Evolutionary conservation across 495 filamentous ascomycete genomes (phyloP).

Genomic region (Annulohypoxylon moriforme): DNA sequence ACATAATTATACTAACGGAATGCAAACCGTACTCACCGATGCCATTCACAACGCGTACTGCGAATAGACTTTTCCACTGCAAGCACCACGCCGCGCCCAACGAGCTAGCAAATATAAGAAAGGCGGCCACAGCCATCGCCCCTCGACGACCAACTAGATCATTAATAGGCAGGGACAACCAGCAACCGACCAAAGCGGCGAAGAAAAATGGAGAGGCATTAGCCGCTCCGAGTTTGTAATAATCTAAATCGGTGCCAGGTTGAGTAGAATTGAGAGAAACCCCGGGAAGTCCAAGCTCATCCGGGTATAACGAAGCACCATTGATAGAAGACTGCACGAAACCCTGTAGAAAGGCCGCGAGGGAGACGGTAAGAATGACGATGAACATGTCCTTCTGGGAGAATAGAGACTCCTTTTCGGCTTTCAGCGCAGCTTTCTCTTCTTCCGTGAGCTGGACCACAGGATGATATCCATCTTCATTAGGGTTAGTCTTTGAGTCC

Average conservation of each 20-base stretch:
- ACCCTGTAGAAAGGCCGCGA: constrained; percentile 48
- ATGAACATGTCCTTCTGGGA: constrained; percentile 42
- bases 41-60: constrained; percentile 45
- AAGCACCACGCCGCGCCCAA: constrained; percentile 37
- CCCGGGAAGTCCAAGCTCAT: no score
- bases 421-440: constrained; percentile 42
- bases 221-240: constrained; percentile 40
- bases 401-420: constrained; percentile 44
- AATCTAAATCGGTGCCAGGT: not conserved
- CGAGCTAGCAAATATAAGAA: constrained; percentile 48
- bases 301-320: constrained; percentile 39
- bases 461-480: constrained; percentile 6
- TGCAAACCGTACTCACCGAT: constrained; percentile 37
- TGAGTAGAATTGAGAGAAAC: no score
- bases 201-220: constrained; percentile 45
- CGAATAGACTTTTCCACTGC: constrained; percentile 36
- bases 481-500: constrained; percentile 9
- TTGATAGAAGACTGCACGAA: constrained; percentile 47
- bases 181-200: constrained; percentile 45
- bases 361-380: constrained; percentile 48
- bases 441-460: constrained; percentile 32
- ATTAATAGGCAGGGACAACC: constrained; percentile 48
- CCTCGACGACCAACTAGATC: constrained; percentile 46
- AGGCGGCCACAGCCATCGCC: constrained; percentile 43
- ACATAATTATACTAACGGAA: not conserved